Evolutionary conservation across 75 land plant species (phyloP).

Genomic region (Cryptomeria japonica): DNA sequence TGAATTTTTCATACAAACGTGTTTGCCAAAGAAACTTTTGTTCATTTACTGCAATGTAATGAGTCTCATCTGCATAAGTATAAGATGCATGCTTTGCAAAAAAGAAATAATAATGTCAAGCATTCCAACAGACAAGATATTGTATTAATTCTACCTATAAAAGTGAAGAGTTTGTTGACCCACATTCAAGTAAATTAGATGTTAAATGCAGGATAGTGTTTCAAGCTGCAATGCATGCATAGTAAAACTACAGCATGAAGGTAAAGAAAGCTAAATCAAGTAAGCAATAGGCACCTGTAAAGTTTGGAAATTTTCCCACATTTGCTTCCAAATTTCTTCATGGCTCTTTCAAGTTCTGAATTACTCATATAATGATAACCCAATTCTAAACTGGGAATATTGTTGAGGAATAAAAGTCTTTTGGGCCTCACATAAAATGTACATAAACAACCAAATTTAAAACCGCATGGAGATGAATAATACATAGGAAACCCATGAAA

Average conservation of each 20-base stretch:
- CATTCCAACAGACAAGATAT: neutral
- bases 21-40: neutral
- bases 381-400: neutral
- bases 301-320: constrained; percentile 78
- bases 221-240: constrained; percentile 10
- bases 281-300: constrained; percentile 55
- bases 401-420: neutral
- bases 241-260: neutral
- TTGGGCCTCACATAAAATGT: neutral
- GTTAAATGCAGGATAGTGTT: neutral
- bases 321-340: constrained; percentile 55
- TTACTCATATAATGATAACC: constrained; percentile 55
- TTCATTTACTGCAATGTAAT: neutral
- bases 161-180: neutral
- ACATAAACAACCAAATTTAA: neutral
- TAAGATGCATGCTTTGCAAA: neutral
- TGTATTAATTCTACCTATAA: neutral
- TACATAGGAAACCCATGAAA: neutral
- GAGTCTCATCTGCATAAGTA: neutral
- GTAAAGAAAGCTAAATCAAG: neutral
- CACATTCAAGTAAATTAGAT: neutral
- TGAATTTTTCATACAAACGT: neutral
- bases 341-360: constrained; percentile 60
- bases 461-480: neutral
- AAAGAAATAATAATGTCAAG: neutral